phyloP scores from a whole-genome alignment of 1,284 basidiomycete species.

The Cutaneotrichosporon dermatis region DNA sequence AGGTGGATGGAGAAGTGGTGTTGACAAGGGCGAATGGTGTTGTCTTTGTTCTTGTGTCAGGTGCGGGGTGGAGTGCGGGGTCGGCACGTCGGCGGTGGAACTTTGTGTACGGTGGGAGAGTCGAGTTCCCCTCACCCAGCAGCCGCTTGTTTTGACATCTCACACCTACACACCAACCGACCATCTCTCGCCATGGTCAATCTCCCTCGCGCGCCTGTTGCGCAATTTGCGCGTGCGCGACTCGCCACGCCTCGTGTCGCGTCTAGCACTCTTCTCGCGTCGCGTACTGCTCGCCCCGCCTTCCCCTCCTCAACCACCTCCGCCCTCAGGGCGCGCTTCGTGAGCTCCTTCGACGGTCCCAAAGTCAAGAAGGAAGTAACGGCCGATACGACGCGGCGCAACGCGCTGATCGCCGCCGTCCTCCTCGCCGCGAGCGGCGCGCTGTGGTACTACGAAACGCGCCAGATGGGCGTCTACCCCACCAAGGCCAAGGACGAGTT shows the following conservation, averaged over 20 bases:
- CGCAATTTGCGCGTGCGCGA: not conserved
- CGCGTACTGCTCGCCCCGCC: not conserved
- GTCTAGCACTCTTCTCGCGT: not conserved
- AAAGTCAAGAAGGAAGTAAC: constrained; percentile 6
- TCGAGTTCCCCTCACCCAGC: too few relatives aligned
- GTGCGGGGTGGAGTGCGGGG: not conserved
- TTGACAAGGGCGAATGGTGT: not conserved
- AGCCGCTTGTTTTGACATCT: not conserved
- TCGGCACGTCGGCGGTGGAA: too few relatives aligned
- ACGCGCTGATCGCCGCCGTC: constrained; percentile 24
- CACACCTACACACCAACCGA: not conserved
- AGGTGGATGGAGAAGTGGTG: not conserved
- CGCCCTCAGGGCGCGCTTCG: not conserved
- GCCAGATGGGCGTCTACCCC: constrained; percentile 3
- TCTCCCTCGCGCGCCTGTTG: constrained; percentile 2
- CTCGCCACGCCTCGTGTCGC: too few relatives aligned
- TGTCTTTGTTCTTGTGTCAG: not conserved
- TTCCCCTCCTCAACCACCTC: not conserved
- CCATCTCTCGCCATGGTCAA: not conserved
- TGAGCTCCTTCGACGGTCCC: constrained; percentile 1
- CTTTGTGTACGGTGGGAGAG: too few relatives aligned
- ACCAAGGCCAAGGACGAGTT: constrained; percentile 8
- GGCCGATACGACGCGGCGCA: constrained; percentile 10
- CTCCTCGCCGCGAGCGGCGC: constrained; percentile 28
- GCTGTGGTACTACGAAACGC: constrained; percentile 32